Conservation (phyloP, 192 early-diverging fungal genomes). For the Coemansia asiatica region DNA sequence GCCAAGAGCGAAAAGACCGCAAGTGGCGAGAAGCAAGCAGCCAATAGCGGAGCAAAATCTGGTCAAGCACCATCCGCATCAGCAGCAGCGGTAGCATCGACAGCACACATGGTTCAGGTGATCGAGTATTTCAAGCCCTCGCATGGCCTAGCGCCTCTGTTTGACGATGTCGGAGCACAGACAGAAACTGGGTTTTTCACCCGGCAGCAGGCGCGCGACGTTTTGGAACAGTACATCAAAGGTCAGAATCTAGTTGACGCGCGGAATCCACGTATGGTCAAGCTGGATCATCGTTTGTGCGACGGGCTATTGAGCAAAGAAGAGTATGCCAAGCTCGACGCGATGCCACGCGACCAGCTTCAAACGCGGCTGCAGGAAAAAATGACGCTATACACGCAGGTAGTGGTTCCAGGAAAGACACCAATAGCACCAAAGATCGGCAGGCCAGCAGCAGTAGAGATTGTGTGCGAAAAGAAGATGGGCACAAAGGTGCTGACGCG, state of each 20-base stretch:
- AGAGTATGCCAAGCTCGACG: slow-evolving; percentile 61
- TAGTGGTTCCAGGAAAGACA: slow-evolving; percentile 22
- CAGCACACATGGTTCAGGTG: slow-evolving; percentile 21
- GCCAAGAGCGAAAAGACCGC: slow-evolving; percentile 4
- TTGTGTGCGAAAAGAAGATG: slow-evolving; percentile 50
- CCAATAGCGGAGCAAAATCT: neutral
- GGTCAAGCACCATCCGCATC: neutral
- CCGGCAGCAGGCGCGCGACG: slow-evolving; percentile 57
- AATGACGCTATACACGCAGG: slow-evolving; percentile 49
- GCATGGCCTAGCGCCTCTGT: slow-evolving; percentile 53
- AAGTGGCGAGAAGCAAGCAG: neutral
- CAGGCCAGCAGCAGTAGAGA: slow-evolving; percentile 25
- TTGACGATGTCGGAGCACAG: slow-evolving; percentile 49
- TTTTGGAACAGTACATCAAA: slow-evolving; percentile 67
- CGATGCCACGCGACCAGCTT: slow-evolving; percentile 62
- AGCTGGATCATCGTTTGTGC: slow-evolving; percentile 66
- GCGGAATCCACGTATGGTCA: slow-evolving; percentile 59
- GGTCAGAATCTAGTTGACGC: slow-evolving; percentile 60
- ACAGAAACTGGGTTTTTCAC: slow-evolving; percentile 63
- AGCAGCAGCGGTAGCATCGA: neutral
- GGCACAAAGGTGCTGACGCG: slow-evolving; percentile 54
- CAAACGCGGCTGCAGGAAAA: slow-evolving; percentile 42
- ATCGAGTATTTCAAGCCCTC: slow-evolving; percentile 60
- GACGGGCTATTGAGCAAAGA: slow-evolving; percentile 68
- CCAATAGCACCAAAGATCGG: slow-evolving; percentile 22